phyloP scores from a whole-genome alignment of 1,284 basidiomycete genomes.

The Gymnopus androsaceus region DNA sequence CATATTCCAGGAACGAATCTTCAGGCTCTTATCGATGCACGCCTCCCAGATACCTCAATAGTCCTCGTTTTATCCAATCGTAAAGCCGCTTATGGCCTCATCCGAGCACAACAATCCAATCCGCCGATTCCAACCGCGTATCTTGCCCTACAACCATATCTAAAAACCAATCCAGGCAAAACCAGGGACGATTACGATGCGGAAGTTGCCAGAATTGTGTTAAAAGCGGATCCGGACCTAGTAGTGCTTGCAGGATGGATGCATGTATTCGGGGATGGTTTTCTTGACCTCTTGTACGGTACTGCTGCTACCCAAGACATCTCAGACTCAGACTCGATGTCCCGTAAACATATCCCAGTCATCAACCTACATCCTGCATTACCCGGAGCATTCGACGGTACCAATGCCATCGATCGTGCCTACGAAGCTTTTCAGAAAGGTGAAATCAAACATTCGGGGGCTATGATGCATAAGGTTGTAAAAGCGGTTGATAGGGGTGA shows the following conservation, averaged over 20 bases:
- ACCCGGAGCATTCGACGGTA: constrained; percentile 93
- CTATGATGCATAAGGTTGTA: constrained; percentile 95
- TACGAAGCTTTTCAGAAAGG: constrained; percentile 87
- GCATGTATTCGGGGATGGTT: constrained; percentile 77
- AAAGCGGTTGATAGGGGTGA: constrained; percentile 92
- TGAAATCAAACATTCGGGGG: constrained; percentile 77
- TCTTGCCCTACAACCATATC: constrained; percentile 84
- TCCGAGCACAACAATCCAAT: constrained; percentile 67
- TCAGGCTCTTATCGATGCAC: constrained; percentile 93
- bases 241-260: constrained; percentile 97
- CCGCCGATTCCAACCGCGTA: constrained; percentile 85
- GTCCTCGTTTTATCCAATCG: constrained; percentile 89
- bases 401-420: constrained; percentile 86
- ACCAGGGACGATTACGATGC: constrained; percentile 87
- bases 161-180: constrained; percentile 73
- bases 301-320: constrained; percentile 21
- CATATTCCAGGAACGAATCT: constrained; percentile 82
- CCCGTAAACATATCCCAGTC: constrained; percentile 66
- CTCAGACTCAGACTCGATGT: neutral
- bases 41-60: constrained; percentile 73
- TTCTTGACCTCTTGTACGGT: constrained; percentile 55
- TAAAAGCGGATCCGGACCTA: constrained; percentile 72
- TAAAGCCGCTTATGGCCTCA: constrained; percentile 89
- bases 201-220: constrained; percentile 77
- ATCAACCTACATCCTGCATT: constrained; percentile 98